Conservation (phyloP, 805 yeast species). For the Candida xyloterini region DNA sequence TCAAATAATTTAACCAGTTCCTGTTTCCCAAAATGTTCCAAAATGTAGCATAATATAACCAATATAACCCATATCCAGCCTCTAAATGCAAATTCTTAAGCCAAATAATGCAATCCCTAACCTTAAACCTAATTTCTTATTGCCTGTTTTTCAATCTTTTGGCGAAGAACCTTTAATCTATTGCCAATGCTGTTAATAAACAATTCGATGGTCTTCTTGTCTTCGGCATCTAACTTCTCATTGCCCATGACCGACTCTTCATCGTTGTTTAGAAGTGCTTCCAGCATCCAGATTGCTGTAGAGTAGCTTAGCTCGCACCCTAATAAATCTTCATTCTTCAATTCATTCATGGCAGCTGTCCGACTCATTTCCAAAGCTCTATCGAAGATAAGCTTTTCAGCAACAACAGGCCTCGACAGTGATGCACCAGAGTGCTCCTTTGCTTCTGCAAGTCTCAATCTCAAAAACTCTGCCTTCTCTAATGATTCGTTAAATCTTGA, state of each 20-base stretch:
- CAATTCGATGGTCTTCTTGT: constrained; percentile 69
- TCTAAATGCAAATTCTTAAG: constrained; percentile 11
- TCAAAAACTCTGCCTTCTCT: constrained; percentile 81
- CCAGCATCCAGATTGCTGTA: constrained; percentile 94
- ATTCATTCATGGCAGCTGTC: constrained; percentile 85
- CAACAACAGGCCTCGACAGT: constrained; percentile 41
- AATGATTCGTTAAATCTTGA: constrained; percentile 84
- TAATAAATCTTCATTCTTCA: constrained; percentile 64
- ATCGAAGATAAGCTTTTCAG: constrained; percentile 87
- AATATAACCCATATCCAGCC: constrained; percentile 10
- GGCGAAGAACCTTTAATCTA: constrained; percentile 67
- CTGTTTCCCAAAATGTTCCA: constrained; percentile 5
- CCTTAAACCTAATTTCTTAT: constrained; percentile 8
- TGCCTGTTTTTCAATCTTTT: constrained; percentile 44
- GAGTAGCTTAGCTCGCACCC: constrained; percentile 88
- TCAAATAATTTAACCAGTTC: background rate
- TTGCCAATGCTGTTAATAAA: constrained; percentile 81
- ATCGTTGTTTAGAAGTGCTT: constrained; percentile 63
- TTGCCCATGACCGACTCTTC: constrained; percentile 21
- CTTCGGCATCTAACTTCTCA: constrained; percentile 64
- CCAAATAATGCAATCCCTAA: constrained; percentile 7
- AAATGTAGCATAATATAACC: constrained; percentile 7
- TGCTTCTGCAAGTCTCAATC: constrained; percentile 53
- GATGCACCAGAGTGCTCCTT: constrained; percentile 27
- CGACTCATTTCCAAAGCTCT: constrained; percentile 92